Percentiles rank a stretch among this genome's conserved stretches.
Conservation (phyloP, 805 yeast species). For the Scheffersomyces lignosus region DNA sequence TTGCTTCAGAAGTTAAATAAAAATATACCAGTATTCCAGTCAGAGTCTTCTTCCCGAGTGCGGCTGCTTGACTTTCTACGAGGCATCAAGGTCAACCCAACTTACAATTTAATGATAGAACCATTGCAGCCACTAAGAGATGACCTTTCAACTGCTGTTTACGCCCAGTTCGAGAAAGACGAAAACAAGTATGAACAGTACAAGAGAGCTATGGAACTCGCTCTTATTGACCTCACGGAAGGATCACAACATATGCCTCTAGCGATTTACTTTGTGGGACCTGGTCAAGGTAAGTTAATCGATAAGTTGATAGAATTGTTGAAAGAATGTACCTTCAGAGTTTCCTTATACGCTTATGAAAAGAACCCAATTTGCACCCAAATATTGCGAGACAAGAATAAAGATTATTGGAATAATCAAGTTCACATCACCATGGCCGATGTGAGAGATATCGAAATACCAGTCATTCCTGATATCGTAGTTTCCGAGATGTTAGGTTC, state of each 20-base stretch:
- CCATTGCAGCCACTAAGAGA: constrained; percentile 76
- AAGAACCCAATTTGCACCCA: constrained; percentile 64
- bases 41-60: too few relatives aligned
- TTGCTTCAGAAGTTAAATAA: too few relatives aligned
- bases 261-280: constrained; percentile 68
- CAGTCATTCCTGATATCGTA: constrained; percentile 51
- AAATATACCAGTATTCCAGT: too few relatives aligned
- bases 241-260: neutral
- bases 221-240: constrained; percentile 34
- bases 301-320: constrained; percentile 28
- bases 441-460: constrained; percentile 45
- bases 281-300: constrained; percentile 85
- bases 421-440: constrained; percentile 60
- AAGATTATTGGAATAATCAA: constrained; percentile 49
- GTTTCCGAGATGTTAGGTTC: constrained; percentile 86
- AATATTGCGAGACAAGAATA: constrained; percentile 49
- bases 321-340: constrained; percentile 12
- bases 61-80: too few relatives aligned
- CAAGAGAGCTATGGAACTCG: constrained; percentile 59
- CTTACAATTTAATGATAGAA: constrained; percentile 18
- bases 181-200: constrained; percentile 66
- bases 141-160: constrained; percentile 58
- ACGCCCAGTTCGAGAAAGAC: constrained; percentile 73
- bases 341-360: constrained; percentile 57
- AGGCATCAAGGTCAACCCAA: neutral